These are phyloP conservation scores for Crepidotus variabilis DNA, from an alignment of 768 basidiomycete species.

Conservation along the genomic window DNA sequence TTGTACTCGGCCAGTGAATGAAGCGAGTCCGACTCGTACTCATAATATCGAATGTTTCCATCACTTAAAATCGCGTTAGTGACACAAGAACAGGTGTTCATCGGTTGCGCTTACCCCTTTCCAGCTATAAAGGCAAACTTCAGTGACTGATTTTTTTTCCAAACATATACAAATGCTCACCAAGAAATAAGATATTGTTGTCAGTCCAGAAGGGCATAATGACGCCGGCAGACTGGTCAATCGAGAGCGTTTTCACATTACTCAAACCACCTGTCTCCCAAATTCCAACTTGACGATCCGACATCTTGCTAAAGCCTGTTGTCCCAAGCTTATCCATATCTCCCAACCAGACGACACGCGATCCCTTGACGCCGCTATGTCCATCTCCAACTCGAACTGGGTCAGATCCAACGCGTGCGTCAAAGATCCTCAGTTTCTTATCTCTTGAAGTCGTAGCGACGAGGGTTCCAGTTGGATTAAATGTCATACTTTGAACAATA, in stretches of 20 bases:
- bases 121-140: constrained; percentile 49
- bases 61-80: constrained; percentile 47
- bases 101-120: constrained; percentile 57
- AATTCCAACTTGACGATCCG: constrained; percentile 83
- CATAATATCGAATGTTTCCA: constrained; percentile 97
- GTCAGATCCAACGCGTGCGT: constrained; percentile 80
- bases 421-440: constrained; percentile 88
- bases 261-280: constrained; percentile 84
- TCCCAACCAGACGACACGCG: constrained; percentile 89
- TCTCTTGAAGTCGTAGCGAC: constrained; percentile 91
- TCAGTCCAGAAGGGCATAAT: constrained; percentile 98
- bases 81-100: constrained; percentile 1
- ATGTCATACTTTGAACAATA: constrained; percentile 81
- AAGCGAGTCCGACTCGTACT: constrained; percentile 86
- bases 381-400: constrained; percentile 82
- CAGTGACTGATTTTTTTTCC: not conserved
- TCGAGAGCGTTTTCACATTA: constrained; percentile 69
- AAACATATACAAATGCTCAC: constrained; percentile 28
- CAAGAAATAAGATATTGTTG: constrained; percentile 86
- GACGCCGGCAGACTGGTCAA: constrained; percentile 92
- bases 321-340: constrained; percentile 85
- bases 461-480: constrained; percentile 75
- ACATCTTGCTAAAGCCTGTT: constrained; percentile 96
- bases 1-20: constrained; percentile 80
- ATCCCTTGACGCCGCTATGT: constrained; percentile 91